Base-by-base conservation (phyloP, 2,329 filamentous ascomycete genomes). In the Tolypocladium tundrense region DNA sequence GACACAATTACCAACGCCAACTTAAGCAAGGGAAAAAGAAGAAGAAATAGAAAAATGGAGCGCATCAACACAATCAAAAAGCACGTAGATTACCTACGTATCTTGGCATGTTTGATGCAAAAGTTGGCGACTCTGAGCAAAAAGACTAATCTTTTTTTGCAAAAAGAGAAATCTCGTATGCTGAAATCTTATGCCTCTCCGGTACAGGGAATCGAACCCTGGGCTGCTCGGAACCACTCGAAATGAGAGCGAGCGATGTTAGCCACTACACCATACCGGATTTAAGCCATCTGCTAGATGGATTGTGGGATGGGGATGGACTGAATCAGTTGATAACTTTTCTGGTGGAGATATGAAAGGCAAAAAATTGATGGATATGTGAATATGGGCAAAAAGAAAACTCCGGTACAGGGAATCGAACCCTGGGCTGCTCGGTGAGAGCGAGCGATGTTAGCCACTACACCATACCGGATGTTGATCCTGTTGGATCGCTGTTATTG, bases 371-470 rank as follows among this genome's bases (percentile, higher is more conserved):
- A 33, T 37, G 27, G 27, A 27, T 4, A 11, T 39, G 9, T 16
- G 37, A 39, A 39, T 4, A 39, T 6, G 13, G 37, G 13, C 13
- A 39, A 39, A 39, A 39, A 39, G 37, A 33, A 33, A 33, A 33
- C 65, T 69, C 67, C 67, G 67, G 64, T 68, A 69, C 68, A 61
- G 68, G 68, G 67, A 69, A 70, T 70, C 68, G 68, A 70, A 70
- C 68, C 68, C 68, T 63, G 68, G 67, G 68, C 68, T 70, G 67
- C 67, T 69, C 68, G 67, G 68, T 70, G 68, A 70, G 68, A 70
- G 67, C 67, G 68, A 69, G 67, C 68, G 67, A 70, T 70, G 68
- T 69, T 70, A 69, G 67, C 68, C 68, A 69, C 67, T 70, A 70
- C 68, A 70, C 68, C 68, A 43, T 33, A 50, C 56, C 56, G 54